Evolutionary conservation across 768 basidiomycete species (phyloP).

Genomic region (Coprinopsis sp.): DNA sequence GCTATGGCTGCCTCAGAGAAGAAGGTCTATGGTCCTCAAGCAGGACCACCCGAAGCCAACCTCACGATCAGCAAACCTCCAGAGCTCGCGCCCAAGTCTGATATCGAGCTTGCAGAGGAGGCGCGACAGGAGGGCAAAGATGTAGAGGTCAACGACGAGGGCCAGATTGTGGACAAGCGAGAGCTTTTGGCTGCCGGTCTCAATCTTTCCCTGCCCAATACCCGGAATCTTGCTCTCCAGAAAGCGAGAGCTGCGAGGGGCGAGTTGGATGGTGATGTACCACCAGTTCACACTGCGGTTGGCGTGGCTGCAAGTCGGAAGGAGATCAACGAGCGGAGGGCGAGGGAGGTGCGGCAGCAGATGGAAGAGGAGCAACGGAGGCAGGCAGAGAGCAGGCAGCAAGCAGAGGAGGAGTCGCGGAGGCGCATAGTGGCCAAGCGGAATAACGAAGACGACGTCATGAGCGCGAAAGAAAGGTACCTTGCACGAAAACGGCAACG

Average conservation of each 20-base stretch:
- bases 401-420: slow-evolving; percentile 58
- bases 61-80: slow-evolving; percentile 74
- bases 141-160: slow-evolving; percentile 95
- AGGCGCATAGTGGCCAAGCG: slow-evolving; percentile 66
- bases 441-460: slow-evolving; percentile 70
- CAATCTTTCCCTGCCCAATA: slow-evolving; percentile 83
- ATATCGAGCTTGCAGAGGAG: slow-evolving; percentile 65
- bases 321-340: slow-evolving; percentile 83
- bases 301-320: slow-evolving; percentile 74
- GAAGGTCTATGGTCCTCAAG: slow-evolving; percentile 58
- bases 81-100: slow-evolving; percentile 58
- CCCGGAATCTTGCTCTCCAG: slow-evolving; percentile 58
- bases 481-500: slow-evolving; percentile 75
- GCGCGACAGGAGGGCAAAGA: slow-evolving; percentile 75
- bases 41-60: slow-evolving; percentile 52
- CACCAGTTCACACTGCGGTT: slow-evolving; percentile 63
- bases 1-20: slow-evolving; percentile 74
- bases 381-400: slow-evolving; percentile 48
- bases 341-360: slow-evolving; percentile 72
- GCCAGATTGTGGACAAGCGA: slow-evolving; percentile 94
- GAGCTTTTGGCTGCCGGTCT: slow-evolving; percentile 88
- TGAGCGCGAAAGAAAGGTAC: slow-evolving; percentile 71
- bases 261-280: slow-evolving; percentile 19
- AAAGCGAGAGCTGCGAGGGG: slow-evolving; percentile 19
- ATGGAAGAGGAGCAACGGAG: slow-evolving; percentile 71